These are phyloP conservation scores for Hanseniaspora mollemarum DNA, from an alignment of 805 yeast genomes.

Conservation along the genomic window DNA sequence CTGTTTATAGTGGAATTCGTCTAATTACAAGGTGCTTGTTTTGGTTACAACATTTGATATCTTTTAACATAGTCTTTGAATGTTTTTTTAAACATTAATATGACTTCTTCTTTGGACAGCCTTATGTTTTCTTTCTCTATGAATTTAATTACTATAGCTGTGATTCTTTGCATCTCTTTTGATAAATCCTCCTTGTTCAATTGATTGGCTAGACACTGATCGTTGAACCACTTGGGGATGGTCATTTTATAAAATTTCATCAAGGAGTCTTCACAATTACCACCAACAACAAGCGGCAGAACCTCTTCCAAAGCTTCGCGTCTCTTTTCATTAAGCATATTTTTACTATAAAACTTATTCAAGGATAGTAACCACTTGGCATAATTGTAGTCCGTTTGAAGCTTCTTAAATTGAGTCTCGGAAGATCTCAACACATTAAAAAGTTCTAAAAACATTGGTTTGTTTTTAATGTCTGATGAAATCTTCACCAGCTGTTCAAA, in stretches of 20 bases:
- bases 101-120: neutral
- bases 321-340: neutral
- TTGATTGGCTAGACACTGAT: neutral
- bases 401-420: neutral
- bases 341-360: neutral
- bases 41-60: neutral
- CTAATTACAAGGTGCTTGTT: too few relatives aligned
- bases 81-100: neutral
- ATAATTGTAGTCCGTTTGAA: neutral
- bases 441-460: neutral
- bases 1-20: too few relatives aligned
- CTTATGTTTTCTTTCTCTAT: neutral
- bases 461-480: neutral
- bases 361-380: neutral
- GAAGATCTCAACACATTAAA: neutral
- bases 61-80: neutral
- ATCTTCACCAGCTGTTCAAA: neutral
- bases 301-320: neutral
- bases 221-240: neutral
- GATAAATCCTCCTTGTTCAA: neutral
- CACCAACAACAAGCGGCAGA: neutral
- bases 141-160: neutral
- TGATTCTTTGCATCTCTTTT: neutral
- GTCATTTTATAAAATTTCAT: neutral
- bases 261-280: neutral